Base-by-base conservation (phyloP, 208 protist genomes). In the Crithidia sp. region DNA sequence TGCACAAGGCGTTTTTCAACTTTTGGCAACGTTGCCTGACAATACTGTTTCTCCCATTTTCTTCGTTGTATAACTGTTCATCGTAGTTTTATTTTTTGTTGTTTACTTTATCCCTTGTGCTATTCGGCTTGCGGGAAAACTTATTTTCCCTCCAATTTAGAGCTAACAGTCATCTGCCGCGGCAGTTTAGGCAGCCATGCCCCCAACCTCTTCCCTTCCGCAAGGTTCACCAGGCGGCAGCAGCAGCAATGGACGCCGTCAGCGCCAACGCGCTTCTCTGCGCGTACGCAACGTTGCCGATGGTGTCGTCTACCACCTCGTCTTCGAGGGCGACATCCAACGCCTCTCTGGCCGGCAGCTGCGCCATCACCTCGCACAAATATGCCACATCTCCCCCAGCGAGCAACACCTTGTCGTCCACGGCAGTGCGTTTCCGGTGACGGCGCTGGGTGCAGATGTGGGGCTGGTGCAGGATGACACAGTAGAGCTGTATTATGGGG, bases 251-350 rank as follows among this genome's bases (percentile, higher is more conserved):
- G 49, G 45, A 44, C 16, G 55, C 68, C 28, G 7, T 8, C 28
- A 19, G 5, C 52, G 54, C 9, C 45, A 28, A 17, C 70, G 79
- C 50, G 76, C 71, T 12, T 84, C 82, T 2, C 63, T 93, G 10
- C 77, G 73, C 7, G 82, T 93, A 5, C 85, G 84, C 19, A 83
- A 91, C 77, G 36, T 75, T 14, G 65, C 52, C 4, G 73, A 64
- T 4, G 83, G 85, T 19, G 76, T 89, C 19, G 59, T 91, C 4
- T 91, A 89, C 58, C 77, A 90, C 61, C 83, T 93, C 40, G 79
- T 89, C 39, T 89, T 93, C 66, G 85, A 89, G 36, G 88, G 88
- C 13, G 79, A 79, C 36, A 56, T 89, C 7, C 58, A 43, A 37
- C 71, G 77, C 6, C 81, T 93, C 28, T 88, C 81, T 7, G 82